Percentiles rank a stretch among this genome's conserved stretches.
Evolutionary conservation across 768 basidiomycete genomes (phyloP).

Genomic region (Mycena chlorophos): DNA sequence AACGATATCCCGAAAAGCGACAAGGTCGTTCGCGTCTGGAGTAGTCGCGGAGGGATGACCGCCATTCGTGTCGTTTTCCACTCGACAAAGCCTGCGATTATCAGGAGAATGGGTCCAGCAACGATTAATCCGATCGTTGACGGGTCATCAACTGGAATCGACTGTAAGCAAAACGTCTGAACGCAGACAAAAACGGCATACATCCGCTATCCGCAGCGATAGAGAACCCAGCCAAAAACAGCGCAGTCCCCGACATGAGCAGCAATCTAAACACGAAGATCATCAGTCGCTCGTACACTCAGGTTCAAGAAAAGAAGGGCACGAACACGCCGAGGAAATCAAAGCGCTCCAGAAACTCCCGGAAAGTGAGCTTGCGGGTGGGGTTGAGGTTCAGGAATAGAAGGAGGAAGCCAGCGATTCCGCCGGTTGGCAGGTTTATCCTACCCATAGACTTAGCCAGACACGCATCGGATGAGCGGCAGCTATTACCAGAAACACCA

Average conservation of each 20-base stretch:
- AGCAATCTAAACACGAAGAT: not conserved
- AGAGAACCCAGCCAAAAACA: conserved; percentile 11
- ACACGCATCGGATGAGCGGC: not conserved
- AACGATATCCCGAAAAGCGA: conserved; percentile 10
- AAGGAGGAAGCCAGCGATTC: conserved; percentile 6
- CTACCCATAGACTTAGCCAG: too few relatives aligned
- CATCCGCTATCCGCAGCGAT: conserved; percentile 12
- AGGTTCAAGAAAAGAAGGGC: not conserved
- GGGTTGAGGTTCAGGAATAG: conserved; percentile 13
- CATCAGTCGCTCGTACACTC: not conserved
- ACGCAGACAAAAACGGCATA: not conserved
- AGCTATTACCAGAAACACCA: conserved; percentile 10
- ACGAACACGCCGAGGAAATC: conserved; percentile 14
- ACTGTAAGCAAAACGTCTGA: not conserved
- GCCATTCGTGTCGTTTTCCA: conserved; percentile 14
- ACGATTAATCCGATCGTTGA: conserved; percentile 8
- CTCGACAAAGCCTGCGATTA: conserved; percentile 5
- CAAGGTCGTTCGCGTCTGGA: conserved; percentile 14
- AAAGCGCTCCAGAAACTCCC: conserved; percentile 10
- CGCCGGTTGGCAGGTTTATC: conserved; percentile 12
- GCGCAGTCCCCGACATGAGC: conserved; percentile 10
- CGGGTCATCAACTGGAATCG: conserved; percentile 1
- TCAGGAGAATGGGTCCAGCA: conserved; percentile 4
- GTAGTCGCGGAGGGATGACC: conserved; percentile 9
- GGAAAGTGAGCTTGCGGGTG: conserved; percentile 3